Conservation (phyloP, 2,329 filamentous ascomycete genomes). For the Madurella mycetomatis region DNA sequence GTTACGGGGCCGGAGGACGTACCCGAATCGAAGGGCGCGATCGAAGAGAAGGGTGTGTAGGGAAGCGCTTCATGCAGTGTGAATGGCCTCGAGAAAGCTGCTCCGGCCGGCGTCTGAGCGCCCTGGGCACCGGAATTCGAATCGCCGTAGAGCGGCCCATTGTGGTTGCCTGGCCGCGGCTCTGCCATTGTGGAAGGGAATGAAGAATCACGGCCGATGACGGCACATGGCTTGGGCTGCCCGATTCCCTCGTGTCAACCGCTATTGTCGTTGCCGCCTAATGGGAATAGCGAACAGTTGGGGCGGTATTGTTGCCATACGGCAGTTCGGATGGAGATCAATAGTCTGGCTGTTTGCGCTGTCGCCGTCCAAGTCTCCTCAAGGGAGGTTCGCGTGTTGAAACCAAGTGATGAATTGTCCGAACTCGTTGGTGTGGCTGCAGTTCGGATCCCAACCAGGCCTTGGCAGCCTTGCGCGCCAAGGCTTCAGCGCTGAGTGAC, state of each 20-base stretch:
- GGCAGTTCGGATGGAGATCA: not conserved
- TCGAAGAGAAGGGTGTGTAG: slow-evolving; percentile 77
- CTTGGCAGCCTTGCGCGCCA: slow-evolving; percentile 9
- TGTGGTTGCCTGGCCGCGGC: slow-evolving; percentile 27
- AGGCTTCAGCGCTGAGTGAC: not conserved
- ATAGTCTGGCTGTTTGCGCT: not conserved
- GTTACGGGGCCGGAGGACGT: slow-evolving; percentile 26
- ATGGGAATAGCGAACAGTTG: not conserved
- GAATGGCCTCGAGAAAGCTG: slow-evolving; percentile 44
- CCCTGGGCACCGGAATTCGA: slow-evolving; percentile 1
- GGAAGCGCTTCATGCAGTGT: slow-evolving; percentile 71
- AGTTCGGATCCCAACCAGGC: not conserved
- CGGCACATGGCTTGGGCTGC: slow-evolving; percentile 26
- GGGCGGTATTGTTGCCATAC: not conserved
- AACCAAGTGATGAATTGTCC: slow-evolving; percentile 3
- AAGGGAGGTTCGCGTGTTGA: not conserved
- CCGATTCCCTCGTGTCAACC: not conserved
- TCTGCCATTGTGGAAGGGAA: slow-evolving; percentile 29
- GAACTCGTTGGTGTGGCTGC: not conserved
- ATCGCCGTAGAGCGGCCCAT: slow-evolving; percentile 30
- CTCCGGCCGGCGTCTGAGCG: slow-evolving; percentile 7
- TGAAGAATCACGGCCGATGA: slow-evolving; percentile 18
- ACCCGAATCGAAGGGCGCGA: slow-evolving; percentile 75
- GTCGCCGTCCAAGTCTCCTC: not conserved
- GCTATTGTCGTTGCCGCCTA: not conserved